phyloP scores from a whole-genome alignment of 2,329 filamentous ascomycete genomes.

The Ampelomyces quisqualis region DNA sequence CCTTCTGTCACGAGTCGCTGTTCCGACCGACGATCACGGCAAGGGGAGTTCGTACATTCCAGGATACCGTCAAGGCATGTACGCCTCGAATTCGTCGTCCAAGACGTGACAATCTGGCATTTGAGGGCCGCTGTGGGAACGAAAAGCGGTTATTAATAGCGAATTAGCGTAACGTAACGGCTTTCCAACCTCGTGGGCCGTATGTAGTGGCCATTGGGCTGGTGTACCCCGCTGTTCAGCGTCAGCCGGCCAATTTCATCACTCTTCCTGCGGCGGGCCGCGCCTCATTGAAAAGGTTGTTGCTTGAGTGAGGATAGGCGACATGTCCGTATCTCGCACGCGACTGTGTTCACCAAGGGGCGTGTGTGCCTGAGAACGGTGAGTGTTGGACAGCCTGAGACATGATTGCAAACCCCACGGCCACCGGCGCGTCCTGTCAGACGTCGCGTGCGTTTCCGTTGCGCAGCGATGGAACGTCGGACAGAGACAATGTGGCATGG shows the following conservation, averaged over 20 bases:
- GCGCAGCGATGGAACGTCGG: slow-evolving; percentile 2
- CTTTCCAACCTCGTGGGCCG: slow-evolving; percentile 17
- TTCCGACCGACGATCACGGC: slow-evolving; percentile 2
- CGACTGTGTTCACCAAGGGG: neutral
- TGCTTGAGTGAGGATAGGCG: no score
- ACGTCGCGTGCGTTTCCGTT: slow-evolving; percentile 2
- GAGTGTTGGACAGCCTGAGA: slow-evolving; percentile 1
- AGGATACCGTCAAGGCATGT: neutral
- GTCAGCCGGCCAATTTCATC: slow-evolving; percentile 6
- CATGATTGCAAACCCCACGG: slow-evolving; percentile 2
- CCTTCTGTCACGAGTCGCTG: no score
- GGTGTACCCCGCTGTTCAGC: slow-evolving; percentile 13
- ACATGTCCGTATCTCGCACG: neutral
- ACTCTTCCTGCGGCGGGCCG: slow-evolving; percentile 2
- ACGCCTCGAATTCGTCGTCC: neutral
- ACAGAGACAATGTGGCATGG: slow-evolving; percentile 4
- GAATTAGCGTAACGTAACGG: slow-evolving; percentile 15
- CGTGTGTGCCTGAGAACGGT: slow-evolving; percentile 1
- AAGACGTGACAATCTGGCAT: neutral
- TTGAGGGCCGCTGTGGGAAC: neutral
- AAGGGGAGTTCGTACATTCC: neutral
- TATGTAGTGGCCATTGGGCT: slow-evolving; percentile 6
- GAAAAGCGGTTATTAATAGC: slow-evolving; percentile 9
- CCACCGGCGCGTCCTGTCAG: slow-evolving; percentile 3
- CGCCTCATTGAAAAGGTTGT: neutral